Conservation (phyloP, 1,284 basidiomycete species). For the Gymnopus androsaceus region DNA sequence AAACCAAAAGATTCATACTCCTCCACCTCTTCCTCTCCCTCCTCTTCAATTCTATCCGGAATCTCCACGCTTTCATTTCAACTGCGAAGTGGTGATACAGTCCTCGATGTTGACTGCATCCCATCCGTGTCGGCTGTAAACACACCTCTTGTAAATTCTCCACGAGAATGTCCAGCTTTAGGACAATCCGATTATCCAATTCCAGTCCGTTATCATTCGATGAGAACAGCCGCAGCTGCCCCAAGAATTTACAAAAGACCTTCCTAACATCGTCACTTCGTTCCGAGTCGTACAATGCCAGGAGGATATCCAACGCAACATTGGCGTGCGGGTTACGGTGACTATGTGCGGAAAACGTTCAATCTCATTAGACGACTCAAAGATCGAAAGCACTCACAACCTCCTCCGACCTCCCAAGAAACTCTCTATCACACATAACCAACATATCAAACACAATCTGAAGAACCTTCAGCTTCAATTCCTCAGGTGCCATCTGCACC, state of each 20-base stretch:
- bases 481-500: conserved; percentile 75
- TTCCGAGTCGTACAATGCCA: conserved; percentile 58
- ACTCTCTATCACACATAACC: conserved; percentile 85
- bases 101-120: no score
- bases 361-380: not conserved
- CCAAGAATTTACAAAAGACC: conserved; percentile 76
- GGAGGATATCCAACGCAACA: conserved; percentile 75
- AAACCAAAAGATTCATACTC: no score
- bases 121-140: no score
- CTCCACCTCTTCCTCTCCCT: no score
- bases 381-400: conserved; percentile 41
- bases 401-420: conserved; percentile 58
- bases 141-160: conserved; percentile 60
- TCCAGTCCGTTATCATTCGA: conserved; percentile 37
- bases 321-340: conserved; percentile 73
- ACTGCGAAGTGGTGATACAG: no score
- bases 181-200: conserved; percentile 61
- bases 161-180: conserved; percentile 64
- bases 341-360: conserved; percentile 38
- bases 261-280: conserved; percentile 71
- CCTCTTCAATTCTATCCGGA: no score
- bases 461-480: conserved; percentile 79
- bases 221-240: conserved; percentile 73
- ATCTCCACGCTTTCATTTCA: no score
- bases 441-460: conserved; percentile 91